These are phyloP conservation scores for Chytriomyces sp. DNA, from an alignment of 192 early-diverging fungal species.

Conservation along the genomic window DNA sequence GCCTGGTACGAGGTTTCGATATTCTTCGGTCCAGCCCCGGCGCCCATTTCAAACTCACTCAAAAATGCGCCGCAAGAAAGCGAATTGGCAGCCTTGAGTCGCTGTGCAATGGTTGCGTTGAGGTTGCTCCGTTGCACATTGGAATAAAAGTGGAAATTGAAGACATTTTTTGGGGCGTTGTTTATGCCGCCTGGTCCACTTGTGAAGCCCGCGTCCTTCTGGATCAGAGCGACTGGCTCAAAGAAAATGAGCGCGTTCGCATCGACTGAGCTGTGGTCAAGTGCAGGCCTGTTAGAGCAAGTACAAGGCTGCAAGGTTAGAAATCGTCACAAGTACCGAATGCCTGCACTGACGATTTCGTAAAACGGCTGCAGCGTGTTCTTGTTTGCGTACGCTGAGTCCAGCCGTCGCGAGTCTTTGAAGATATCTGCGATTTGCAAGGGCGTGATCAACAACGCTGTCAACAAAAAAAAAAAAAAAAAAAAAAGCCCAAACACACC, in stretches of 20 bases:
- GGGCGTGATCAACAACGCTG: background rate
- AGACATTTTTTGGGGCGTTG: constrained; percentile 10
- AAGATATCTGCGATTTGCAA: constrained; percentile 36
- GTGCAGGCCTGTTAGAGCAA: background rate
- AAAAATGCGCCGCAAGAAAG: constrained; percentile 26
- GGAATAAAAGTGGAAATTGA: constrained; percentile 38
- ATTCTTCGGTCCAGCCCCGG: background rate
- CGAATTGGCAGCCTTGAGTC: constrained; percentile 7
- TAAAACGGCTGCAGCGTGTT: constrained; percentile 59
- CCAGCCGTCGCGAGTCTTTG: constrained; percentile 47
- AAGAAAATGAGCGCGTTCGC: constrained; percentile 60
- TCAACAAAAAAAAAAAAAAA: background rate
- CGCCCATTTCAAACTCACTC: constrained; percentile 36
- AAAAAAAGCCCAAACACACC: constrained; percentile 19
- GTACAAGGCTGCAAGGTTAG: too few species aligned
- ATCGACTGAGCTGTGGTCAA: constrained; percentile 40
- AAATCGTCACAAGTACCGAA: constrained; percentile 35
- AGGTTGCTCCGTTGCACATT: constrained; percentile 41
- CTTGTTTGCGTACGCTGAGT: constrained; percentile 50
- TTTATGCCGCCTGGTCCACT: constrained; percentile 22
- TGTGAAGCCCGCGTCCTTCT: constrained; percentile 25
- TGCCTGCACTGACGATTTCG: constrained; percentile 52
- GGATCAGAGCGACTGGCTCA: constrained; percentile 56
- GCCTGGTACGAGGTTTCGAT: background rate
- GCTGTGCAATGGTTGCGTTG: constrained; percentile 49